Base-by-base conservation (phyloP, 1,139 yeast species). In the Spencermartinsiella ligniputridi region DNA sequence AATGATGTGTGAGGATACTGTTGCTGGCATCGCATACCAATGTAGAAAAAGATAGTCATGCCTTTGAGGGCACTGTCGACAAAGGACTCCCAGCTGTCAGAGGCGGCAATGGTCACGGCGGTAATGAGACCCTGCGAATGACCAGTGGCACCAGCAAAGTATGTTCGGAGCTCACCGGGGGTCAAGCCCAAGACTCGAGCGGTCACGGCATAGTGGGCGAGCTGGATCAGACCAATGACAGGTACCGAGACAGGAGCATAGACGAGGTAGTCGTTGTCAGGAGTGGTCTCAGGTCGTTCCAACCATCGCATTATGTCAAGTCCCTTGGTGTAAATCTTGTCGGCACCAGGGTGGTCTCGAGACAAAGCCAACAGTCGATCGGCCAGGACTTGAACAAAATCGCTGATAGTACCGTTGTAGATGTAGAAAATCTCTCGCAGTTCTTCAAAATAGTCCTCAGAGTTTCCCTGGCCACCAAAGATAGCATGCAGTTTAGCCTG, bases 391-490 rank as follows among this genome's bases (percentile, higher is more conserved):
- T 72, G 70, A 57, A 92, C 74, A 57, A 90, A 79, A 57, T 85
- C 94, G 37, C 77, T 69, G 49, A 89, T 72, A 52, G 92, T 74
- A 24, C 86, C 87, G 55, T 81, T 75, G 72, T 94, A 92, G 50
- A 81, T 74, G 52, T 78, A 72, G 72, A 85, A 83, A 50, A 89
- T 68, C 56, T 89, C 95, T 66, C 96, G 81, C 63, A 92, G 79
- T 72, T 94, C 99, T 63, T 90, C 97, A 62, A 92, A 92, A 73
- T 89, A 92, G 64, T 92, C 97, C 63, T 94, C 97, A 42, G 95
- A 83, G 71, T 88, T 90, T 70, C 99, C 99, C 74, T 92, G 99
- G 60, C 99, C 99, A 66, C 99, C 98, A 60, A 92, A 92, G 53
- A 92, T 81, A 51, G 97, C 96, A 50, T 77, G 80, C 48, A 89